These are phyloP conservation scores for Bocquillonia castaneifolia DNA, from an alignment of 441 rosid genomes.

Conservation along the genomic window DNA sequence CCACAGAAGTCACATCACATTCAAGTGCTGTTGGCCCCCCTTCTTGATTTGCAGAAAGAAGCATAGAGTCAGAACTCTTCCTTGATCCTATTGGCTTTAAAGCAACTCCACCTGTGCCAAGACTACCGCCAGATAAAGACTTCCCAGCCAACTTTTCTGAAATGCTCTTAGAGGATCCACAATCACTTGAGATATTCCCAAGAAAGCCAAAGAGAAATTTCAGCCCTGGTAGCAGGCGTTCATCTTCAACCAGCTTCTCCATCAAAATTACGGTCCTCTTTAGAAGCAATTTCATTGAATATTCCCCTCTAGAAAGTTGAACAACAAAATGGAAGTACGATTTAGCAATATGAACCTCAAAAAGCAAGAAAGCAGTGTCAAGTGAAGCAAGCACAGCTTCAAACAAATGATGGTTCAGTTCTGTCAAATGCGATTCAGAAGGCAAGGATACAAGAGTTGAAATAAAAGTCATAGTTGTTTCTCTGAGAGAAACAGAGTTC, in stretches of 20 bases:
- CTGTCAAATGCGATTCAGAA: slow-evolving; percentile 43
- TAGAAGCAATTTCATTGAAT: slow-evolving; percentile 61
- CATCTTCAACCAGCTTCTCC: slow-evolving; percentile 76
- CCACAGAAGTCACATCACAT: slow-evolving; percentile 96
- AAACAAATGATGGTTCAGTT: slow-evolving; percentile 72
- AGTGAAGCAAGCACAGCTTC: slow-evolving; percentile 83
- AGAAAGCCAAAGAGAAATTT: slow-evolving; percentile 85
- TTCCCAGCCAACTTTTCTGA: slow-evolving; percentile 48
- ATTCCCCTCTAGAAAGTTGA: slow-evolving; percentile 78
- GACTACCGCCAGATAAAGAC: slow-evolving; percentile 44
- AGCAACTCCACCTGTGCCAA: slow-evolving; percentile 45
- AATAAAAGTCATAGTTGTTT: slow-evolving; percentile 81
- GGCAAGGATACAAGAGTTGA: slow-evolving; percentile 55
- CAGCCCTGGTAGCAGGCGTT: slow-evolving; percentile 75
- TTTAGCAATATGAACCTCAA: slow-evolving; percentile 75
- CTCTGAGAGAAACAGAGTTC: slow-evolving; percentile 68
- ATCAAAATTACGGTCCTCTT: slow-evolving; percentile 65
- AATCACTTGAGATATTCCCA: slow-evolving; percentile 67
- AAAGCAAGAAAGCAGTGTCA: slow-evolving; percentile 78
- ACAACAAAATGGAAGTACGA: slow-evolving; percentile 79
- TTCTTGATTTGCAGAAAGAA: slow-evolving; percentile 75
- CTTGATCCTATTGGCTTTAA: slow-evolving; percentile 64
- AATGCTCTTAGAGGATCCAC: slow-evolving; percentile 50
- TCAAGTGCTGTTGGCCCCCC: slow-evolving; percentile 74
- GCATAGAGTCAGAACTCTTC: slow-evolving; percentile 68